Percentiles rank a stretch among this genome's conserved stretches.
Conservation (phyloP, 768 basidiomycete genomes). For the Termitomyces eurrhizus region DNA sequence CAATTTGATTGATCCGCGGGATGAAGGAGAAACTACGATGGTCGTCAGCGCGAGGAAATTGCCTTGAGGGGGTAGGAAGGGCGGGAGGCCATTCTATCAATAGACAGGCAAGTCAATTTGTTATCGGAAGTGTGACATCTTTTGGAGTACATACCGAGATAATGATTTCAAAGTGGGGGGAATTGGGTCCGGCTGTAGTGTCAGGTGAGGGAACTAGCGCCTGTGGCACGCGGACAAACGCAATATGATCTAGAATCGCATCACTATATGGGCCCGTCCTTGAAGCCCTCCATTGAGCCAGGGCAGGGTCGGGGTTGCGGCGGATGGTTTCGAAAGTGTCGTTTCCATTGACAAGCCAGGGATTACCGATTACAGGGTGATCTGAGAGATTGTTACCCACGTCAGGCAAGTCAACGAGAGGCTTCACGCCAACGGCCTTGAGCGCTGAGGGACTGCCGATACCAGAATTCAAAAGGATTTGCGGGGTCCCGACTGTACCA, state of each 20-base stretch:
- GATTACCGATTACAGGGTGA: constrained; percentile 23
- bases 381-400: constrained; percentile 34
- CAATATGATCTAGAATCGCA: constrained; percentile 20
- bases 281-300: constrained; percentile 24
- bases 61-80: constrained; percentile 6
- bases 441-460: constrained; percentile 28
- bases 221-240: constrained; percentile 23
- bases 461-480: constrained; percentile 32
- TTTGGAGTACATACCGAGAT: constrained; percentile 19
- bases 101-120: background rate
- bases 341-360: constrained; percentile 23
- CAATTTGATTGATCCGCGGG: constrained; percentile 18
- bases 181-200: constrained; percentile 26
- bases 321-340: constrained; percentile 24
- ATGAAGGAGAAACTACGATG: constrained; percentile 3
- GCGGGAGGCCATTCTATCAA: constrained; percentile 8
- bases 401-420: constrained; percentile 26
- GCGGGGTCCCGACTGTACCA: constrained; percentile 34
- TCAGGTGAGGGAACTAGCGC: constrained; percentile 15
- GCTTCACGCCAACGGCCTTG: constrained; percentile 19
- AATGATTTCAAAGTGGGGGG: constrained; percentile 29
- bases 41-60: constrained; percentile 11
- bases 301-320: constrained; percentile 6
- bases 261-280: constrained; percentile 27
- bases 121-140: background rate